Conservation (phyloP, 1,284 basidiomycete genomes). For the Schizopora paradoxa region DNA sequence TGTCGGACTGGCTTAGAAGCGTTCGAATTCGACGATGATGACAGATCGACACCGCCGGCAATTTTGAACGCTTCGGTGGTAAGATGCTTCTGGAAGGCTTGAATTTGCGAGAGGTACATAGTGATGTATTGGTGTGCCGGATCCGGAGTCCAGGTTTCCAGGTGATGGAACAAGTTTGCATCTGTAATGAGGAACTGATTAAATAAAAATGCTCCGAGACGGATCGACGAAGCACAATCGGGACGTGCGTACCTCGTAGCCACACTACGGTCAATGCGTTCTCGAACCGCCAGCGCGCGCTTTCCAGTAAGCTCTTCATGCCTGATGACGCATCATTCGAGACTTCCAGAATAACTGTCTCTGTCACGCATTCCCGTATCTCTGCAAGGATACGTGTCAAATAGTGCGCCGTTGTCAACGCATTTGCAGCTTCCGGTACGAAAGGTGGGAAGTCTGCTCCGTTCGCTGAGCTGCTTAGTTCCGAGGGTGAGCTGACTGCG, state of each 20-base stretch:
- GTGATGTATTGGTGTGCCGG: conserved; percentile 29
- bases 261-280: conserved; percentile 79
- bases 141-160: conserved; percentile 83
- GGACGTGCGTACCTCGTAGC: conserved; percentile 64
- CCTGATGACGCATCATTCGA: conserved; percentile 65
- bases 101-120: conserved; percentile 64
- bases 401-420: conserved; percentile 80
- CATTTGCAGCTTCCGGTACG: conserved; percentile 74
- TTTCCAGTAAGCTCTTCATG: conserved; percentile 74
- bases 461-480: conserved; percentile 18
- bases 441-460: conserved; percentile 43
- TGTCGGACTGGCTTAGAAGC: conserved; percentile 50
- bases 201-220: conserved; percentile 11
- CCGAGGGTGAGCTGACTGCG: conserved; percentile 46
- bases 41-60: conserved; percentile 71
- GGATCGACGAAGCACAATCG: background rate
- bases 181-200: conserved; percentile 48
- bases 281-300: conserved; percentile 83
- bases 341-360: conserved; percentile 79
- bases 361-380: conserved; percentile 81
- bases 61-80: conserved; percentile 78
- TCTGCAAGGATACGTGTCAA: conserved; percentile 78
- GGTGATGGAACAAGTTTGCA: conserved; percentile 74
- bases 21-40: conserved; percentile 33
- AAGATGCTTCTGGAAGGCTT: conserved; percentile 80